phyloP scores from a whole-genome alignment of 1,284 basidiomycete genomes.

The Apiotrichum sp. region DNA sequence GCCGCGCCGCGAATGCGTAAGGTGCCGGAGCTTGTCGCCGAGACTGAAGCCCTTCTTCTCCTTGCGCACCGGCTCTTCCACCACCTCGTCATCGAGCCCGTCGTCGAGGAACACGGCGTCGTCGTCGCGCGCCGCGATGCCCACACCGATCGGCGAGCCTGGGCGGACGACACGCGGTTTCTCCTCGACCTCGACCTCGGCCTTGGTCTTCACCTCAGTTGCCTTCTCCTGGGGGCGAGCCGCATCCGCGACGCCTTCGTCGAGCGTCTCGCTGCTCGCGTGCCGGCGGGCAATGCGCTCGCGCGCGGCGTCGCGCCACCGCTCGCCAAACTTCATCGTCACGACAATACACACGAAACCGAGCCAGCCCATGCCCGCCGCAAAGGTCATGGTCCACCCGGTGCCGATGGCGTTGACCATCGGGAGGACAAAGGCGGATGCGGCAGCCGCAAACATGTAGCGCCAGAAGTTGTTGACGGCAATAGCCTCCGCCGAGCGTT shows the following conservation, averaged over 20 bases:
- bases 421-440: constrained; percentile 52
- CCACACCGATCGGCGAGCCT: not conserved
- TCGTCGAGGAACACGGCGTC: not conserved
- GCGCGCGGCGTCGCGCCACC: constrained; percentile 30
- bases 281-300: constrained; percentile 11
- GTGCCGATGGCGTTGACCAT: constrained; percentile 55
- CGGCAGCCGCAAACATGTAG: constrained; percentile 46
- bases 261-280: not conserved
- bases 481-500: constrained; percentile 53
- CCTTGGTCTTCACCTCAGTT: not conserved
- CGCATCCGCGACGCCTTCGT: constrained; percentile 27
- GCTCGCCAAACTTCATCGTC: constrained; percentile 26
- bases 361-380: constrained; percentile 45
- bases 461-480: constrained; percentile 45
- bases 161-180: not conserved
- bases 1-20: not conserved
- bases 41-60: not conserved
- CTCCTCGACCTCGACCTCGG: not conserved
- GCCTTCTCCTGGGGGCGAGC: not conserved
- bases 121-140: not conserved
- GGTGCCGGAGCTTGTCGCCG: not conserved
- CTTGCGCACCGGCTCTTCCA: not conserved
- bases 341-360: constrained; percentile 13
- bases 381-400: constrained; percentile 52
- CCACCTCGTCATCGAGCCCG: constrained; percentile 7